Evolutionary conservation across 1,139 yeast species (phyloP).

Genomic region (Pichia terricola): DNA sequence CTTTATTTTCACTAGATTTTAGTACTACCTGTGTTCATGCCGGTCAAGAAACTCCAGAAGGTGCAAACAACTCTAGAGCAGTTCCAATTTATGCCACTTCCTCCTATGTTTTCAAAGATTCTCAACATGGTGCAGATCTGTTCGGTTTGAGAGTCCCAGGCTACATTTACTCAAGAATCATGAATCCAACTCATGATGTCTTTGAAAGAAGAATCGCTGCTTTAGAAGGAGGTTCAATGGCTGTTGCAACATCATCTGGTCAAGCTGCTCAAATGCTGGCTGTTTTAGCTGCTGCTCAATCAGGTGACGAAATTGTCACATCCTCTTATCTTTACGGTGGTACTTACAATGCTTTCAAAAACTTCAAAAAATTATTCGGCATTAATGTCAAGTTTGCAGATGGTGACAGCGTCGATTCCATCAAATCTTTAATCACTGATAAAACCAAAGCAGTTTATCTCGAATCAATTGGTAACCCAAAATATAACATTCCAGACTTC

Average conservation of each 20-base stretch:
- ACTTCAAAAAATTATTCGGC: slow-evolving; percentile 72
- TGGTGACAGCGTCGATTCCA: slow-evolving; percentile 58
- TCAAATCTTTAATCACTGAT: slow-evolving; percentile 65
- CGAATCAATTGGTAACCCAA: slow-evolving; percentile 92
- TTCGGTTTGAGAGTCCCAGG: slow-evolving; percentile 81
- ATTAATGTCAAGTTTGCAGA: slow-evolving; percentile 76
- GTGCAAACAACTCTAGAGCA: slow-evolving; percentile 60
- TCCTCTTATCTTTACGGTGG: slow-evolving; percentile 93
- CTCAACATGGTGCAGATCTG: slow-evolving; percentile 84
- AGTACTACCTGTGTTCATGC: slow-evolving; percentile 85
- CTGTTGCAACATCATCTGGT: slow-evolving; percentile 86
- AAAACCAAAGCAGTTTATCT: slow-evolving; percentile 84
- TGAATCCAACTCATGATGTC: slow-evolving; percentile 87
- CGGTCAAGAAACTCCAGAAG: slow-evolving; percentile 66
- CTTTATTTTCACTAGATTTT: slow-evolving; percentile 33
- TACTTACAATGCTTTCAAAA: slow-evolving; percentile 90
- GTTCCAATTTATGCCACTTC: slow-evolving; percentile 86
- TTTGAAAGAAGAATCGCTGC: slow-evolving; percentile 90
- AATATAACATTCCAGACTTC: slow-evolving; percentile 86
- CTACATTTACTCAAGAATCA: slow-evolving; percentile 77
- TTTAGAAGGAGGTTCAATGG: slow-evolving; percentile 86
- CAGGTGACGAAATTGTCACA: slow-evolving; percentile 83
- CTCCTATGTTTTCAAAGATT: slow-evolving; percentile 78
- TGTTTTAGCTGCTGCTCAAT: slow-evolving; percentile 71
- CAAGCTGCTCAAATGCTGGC: slow-evolving; percentile 93